Evolutionary conservation across 2,329 filamentous ascomycete species (phyloP).

Genomic region (Colletotrichum euphorbiae): DNA sequence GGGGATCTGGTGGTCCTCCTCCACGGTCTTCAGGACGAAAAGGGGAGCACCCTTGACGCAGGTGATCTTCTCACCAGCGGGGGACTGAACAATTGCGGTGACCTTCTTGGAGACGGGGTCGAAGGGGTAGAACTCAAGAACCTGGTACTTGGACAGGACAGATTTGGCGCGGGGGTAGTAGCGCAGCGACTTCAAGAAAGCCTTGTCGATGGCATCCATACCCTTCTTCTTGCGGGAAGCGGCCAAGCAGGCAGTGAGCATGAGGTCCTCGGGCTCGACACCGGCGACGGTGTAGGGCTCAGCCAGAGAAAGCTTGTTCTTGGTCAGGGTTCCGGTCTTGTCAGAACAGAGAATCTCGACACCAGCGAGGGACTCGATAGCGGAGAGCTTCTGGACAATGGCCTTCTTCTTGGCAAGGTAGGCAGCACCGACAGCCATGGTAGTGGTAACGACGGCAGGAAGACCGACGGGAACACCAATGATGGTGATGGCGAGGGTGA

Average conservation of each 20-base stretch:
- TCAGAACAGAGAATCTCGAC: constrained; percentile 95
- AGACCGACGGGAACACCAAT: constrained; percentile 94
- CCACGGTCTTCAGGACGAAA: constrained; percentile 87
- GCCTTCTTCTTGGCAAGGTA: constrained; percentile 94
- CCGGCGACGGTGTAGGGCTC: constrained; percentile 87
- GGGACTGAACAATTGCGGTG: constrained; percentile 83
- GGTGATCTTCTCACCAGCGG: constrained; percentile 83
- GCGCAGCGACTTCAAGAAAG: constrained; percentile 87
- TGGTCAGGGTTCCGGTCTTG: constrained; percentile 93
- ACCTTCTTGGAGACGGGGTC: constrained; percentile 96
- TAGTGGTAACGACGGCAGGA: constrained; percentile 91
- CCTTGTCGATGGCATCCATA: constrained; percentile 95
- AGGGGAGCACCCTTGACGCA: constrained; percentile 94
- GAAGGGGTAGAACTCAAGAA: constrained; percentile 87
- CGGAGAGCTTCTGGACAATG: constrained; percentile 91
- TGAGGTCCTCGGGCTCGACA: constrained; percentile 87
- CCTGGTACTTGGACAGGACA: constrained; percentile 85
- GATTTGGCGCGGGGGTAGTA: constrained; percentile 86
- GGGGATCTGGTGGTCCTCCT: constrained; percentile 84
- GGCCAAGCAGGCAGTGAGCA: constrained; percentile 91
- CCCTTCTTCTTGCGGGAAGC: constrained; percentile 95
- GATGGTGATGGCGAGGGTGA: constrained; percentile 89
- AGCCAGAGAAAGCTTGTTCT: constrained; percentile 90
- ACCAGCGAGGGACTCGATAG: constrained; percentile 91
- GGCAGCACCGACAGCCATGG: constrained; percentile 92